Base-by-base conservation (phyloP, 169 alveolate genomes). In the Babesia sp. region DNA sequence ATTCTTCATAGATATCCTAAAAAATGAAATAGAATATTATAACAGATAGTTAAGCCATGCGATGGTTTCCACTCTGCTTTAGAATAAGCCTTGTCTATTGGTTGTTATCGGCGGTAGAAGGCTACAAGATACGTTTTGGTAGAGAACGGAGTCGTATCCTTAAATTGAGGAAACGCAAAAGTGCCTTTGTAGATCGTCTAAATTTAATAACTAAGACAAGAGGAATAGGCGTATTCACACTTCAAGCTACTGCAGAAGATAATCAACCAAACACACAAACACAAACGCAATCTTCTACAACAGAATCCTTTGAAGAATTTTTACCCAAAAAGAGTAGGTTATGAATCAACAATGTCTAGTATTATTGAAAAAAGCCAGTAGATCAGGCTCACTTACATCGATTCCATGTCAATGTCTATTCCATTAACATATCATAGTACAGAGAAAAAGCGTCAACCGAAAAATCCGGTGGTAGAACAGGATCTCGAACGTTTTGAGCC, bases 91-190 rank as follows among this genome's bases (percentile, higher is more conserved):
- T 45, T 64, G 74, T 64, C 63, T 63, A 63, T 26, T 33, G 61
- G 39, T 29, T 22, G 37, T 9, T 46, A 5, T 4, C 33, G 24
- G 42, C 63, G 11, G 55, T 61, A 42, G 66, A 58, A 68, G 58
- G 73, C 54, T 77, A 59, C 67, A 77, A 77, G 45, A 77, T 77
- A 6, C 59, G 86, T 3, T 77, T 59, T 41, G 86, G 86, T 5
- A 34, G 86, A 6, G 86, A 77, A 41, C 60, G 76, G 22, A 64
- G 86, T 39, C 50, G 86, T 9, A 77, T 77, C n/a, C 64, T 46
- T 2, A 77, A 77, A 66, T 57, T 77, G 26, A 26, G 71, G 1
- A 77, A 64, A 50, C 48, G 86, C 24, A 77, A 77, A 28, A 63
- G 86, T 20, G 86, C 73, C 16, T 59, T 77, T 28, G 57, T 70